Evolutionary conservation across 1,284 basidiomycete genomes (phyloP).

Genomic region (Boletellus deceptivus): DNA sequence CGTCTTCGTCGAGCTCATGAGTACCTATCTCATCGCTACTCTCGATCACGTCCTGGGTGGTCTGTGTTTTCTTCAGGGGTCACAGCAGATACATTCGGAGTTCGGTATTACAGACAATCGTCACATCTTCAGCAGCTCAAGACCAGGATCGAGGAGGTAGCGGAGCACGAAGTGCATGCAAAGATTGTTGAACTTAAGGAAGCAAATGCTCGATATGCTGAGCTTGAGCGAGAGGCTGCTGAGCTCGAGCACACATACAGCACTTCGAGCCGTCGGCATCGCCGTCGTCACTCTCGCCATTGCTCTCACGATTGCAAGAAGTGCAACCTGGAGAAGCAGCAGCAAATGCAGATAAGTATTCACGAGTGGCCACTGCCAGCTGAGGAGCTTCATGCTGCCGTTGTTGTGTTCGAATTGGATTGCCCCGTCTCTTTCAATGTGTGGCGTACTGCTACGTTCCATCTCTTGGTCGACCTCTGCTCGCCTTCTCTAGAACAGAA

Average conservation of each 20-base stretch:
- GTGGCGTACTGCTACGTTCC: constrained; percentile 45
- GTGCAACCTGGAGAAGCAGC: constrained; percentile 32
- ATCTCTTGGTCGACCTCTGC: constrained; percentile 37
- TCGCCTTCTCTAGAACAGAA: neutral
- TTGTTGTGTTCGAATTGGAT: constrained; percentile 44
- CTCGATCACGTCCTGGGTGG: neutral
- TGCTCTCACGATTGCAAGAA: constrained; percentile 34
- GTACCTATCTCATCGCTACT: constrained; percentile 33
- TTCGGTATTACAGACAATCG: constrained; percentile 31
- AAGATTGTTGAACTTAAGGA: constrained; percentile 28
- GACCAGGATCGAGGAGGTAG: constrained; percentile 27
- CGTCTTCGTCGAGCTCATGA: constrained; percentile 26
- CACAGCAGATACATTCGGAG: constrained; percentile 21
- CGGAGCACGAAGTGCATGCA: constrained; percentile 12
- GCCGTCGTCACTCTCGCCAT: neutral
- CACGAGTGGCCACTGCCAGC: constrained; percentile 52
- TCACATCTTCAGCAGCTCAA: constrained; percentile 23
- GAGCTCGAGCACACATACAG: constrained; percentile 1
- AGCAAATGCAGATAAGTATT: constrained; percentile 33
- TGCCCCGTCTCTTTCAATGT: constrained; percentile 39
- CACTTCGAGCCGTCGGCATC: neutral
- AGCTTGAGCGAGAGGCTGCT: constrained; percentile 11
- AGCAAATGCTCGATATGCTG: constrained; percentile 17
- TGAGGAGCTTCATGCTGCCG: constrained; percentile 21
- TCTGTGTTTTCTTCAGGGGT: constrained; percentile 28